phyloP scores from a whole-genome alignment of 2,329 filamentous ascomycete genomes.

The Fusarium sp. region DNA sequence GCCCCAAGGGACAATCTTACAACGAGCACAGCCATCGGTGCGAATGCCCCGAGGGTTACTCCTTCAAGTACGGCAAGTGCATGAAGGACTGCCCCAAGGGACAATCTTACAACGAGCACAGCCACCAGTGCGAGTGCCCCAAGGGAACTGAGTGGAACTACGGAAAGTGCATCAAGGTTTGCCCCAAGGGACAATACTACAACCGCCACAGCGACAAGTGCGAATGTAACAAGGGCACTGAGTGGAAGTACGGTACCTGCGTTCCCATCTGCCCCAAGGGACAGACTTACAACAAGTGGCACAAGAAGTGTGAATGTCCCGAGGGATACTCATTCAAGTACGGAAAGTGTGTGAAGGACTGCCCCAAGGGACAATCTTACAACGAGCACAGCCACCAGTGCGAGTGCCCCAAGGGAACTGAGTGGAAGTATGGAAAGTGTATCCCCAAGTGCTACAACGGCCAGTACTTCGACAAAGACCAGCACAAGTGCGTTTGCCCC shows the following conservation, averaged over 20 bases:
- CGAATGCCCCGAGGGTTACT: constrained; percentile 19
- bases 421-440: constrained; percentile 26
- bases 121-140: constrained; percentile 18
- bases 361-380: constrained; percentile 19
- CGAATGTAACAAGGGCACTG: constrained; percentile 24
- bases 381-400: constrained; percentile 5
- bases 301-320: constrained; percentile 17
- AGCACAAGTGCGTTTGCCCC: constrained; percentile 28
- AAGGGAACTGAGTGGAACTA: neutral
- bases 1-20: neutral
- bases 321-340: constrained; percentile 23
- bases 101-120: constrained; percentile 3
- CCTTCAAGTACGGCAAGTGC: too few species aligned
- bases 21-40: constrained; percentile 8
- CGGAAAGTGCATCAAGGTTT: constrained; percentile 27
- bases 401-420: constrained; percentile 23
- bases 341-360: constrained; percentile 19
- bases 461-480: constrained; percentile 12
- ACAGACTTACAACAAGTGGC: constrained; percentile 8
- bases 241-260: constrained; percentile 22
- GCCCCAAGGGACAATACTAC: constrained; percentile 22
- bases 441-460: constrained; percentile 14
- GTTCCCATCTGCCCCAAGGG: constrained; percentile 20
- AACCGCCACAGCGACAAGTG: constrained; percentile 9
- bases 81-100: too few species aligned